These are phyloP conservation scores for Raffaelea arxii DNA, from an alignment of 2,329 filamentous ascomycete genomes.

Conservation along the genomic window DNA sequence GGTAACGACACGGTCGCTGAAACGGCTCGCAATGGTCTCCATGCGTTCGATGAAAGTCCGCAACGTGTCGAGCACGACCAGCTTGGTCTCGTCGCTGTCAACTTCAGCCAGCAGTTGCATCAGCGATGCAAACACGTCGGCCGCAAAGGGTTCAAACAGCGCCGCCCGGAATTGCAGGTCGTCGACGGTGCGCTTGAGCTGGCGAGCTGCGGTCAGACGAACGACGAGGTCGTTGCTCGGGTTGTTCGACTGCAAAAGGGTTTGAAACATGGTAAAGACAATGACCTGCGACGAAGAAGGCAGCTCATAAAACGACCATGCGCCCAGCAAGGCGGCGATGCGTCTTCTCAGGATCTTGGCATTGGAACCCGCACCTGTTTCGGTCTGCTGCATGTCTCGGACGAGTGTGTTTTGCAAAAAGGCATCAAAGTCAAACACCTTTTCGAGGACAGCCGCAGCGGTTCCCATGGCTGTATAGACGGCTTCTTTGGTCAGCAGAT, in stretches of 20 bases:
- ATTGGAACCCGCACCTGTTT: conserved; percentile 38
- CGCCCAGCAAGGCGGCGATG: conserved; percentile 77
- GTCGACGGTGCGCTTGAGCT: conserved; percentile 70
- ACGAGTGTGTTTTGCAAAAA: conserved; percentile 69
- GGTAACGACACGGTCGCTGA: conserved; percentile 72
- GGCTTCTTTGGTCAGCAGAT: conserved; percentile 82
- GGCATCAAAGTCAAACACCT: conserved; percentile 71
- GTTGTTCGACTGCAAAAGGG: conserved; percentile 70
- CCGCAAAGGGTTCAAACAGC: conserved; percentile 67
- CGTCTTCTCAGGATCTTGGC: conserved; percentile 80
- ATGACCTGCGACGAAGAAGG: conserved; percentile 57
- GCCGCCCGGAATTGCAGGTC: conserved; percentile 73
- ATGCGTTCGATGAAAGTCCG: conserved; percentile 71
- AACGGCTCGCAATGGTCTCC: conserved; percentile 58
- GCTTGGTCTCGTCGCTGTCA: conserved; percentile 77
- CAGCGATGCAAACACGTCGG: conserved; percentile 61
- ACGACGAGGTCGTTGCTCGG: conserved; percentile 83
- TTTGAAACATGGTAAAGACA: conserved; percentile 81
- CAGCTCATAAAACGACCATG: conserved; percentile 79
- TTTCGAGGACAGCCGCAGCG: conserved; percentile 64
- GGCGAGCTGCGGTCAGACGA: conserved; percentile 78
- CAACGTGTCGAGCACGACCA: conserved; percentile 81
- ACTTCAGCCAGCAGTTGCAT: conserved; percentile 72
- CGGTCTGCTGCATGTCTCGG: conserved; percentile 65
- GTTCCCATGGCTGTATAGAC: conserved; percentile 90